These are phyloP conservation scores for Dipteronia dyeriana DNA, from an alignment of 345 rosid species.

Conservation along the genomic window DNA sequence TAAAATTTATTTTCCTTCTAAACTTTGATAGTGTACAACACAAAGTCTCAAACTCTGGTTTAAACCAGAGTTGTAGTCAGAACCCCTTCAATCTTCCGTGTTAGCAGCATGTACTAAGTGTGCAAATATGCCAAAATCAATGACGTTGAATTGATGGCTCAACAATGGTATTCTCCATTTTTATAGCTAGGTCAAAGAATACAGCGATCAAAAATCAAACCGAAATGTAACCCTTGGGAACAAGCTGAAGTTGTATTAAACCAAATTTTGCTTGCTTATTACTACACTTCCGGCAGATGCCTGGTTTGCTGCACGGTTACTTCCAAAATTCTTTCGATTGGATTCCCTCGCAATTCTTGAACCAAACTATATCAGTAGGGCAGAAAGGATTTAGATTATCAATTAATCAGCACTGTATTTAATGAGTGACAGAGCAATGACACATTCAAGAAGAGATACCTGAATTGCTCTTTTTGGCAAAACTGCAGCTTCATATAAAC, in stretches of 20 bases:
- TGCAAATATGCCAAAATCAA: not conserved
- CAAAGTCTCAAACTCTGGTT: too few relatives aligned
- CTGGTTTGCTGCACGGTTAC: conserved; percentile 93
- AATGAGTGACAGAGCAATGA: not conserved
- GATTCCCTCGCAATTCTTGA: conserved; percentile 94
- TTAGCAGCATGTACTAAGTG: too few relatives aligned
- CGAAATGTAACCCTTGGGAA: not conserved
- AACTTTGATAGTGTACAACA: too few relatives aligned
- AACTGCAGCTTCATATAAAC: conserved; percentile 69
- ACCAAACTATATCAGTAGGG: conserved; percentile 60
- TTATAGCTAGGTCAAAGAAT: not conserved
- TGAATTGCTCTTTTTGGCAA: conserved; percentile 95
- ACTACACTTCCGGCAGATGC: conserved; percentile 85
- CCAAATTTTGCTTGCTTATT: conserved; percentile 30
- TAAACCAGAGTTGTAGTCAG: too few relatives aligned
- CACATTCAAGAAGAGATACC: conserved; percentile 37
- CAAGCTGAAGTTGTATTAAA: not conserved
- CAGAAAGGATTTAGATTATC: not conserved
- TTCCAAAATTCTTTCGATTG: conserved; percentile 82
- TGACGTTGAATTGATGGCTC: not conserved
- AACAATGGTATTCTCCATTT: not conserved
- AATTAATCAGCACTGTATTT: not conserved
- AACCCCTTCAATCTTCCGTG: too few relatives aligned
- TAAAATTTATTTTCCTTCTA: too few relatives aligned
- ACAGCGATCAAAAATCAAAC: not conserved